phyloP scores from a whole-genome alignment of 2,329 filamentous ascomycete genomes.

The Hymenotorrendiella dingleyae region DNA sequence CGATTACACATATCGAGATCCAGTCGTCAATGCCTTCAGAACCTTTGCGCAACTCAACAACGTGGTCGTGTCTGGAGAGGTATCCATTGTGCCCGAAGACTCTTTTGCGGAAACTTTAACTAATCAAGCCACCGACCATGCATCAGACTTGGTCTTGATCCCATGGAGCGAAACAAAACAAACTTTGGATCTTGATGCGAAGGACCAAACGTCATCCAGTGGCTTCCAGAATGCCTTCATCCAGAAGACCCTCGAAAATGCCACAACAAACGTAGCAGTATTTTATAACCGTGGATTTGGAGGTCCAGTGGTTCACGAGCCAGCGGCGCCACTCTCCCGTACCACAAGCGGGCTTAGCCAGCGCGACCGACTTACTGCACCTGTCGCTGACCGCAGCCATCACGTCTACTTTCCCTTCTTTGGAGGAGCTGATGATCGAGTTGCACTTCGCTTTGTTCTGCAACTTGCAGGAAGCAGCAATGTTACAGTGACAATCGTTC shows the following conservation, averaged over 20 bases:
- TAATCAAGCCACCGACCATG: slow-evolving; percentile 62
- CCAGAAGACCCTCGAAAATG: slow-evolving; percentile 55
- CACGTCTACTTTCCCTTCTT: slow-evolving; percentile 86
- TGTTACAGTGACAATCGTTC: slow-evolving; percentile 71
- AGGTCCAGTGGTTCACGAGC: slow-evolving; percentile 38
- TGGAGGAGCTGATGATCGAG: slow-evolving; percentile 74
- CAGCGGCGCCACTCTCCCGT: slow-evolving; percentile 35
- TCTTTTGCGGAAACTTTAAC: slow-evolving; percentile 75
- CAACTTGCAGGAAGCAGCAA: slow-evolving; percentile 76
- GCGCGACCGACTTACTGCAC: slow-evolving; percentile 49
- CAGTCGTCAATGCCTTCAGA: slow-evolving; percentile 85
- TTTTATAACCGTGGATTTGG: slow-evolving; percentile 71
- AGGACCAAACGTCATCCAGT: slow-evolving; percentile 51
- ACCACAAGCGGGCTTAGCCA: slow-evolving; percentile 51
- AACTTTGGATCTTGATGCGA: slow-evolving; percentile 52
- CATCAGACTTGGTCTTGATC: slow-evolving; percentile 70
- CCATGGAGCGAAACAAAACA: slow-evolving; percentile 83
- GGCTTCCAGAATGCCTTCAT: slow-evolving; percentile 69
- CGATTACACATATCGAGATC: slow-evolving; percentile 67
- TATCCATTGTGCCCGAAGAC: slow-evolving; percentile 71
- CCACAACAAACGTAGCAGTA: slow-evolving; percentile 65
- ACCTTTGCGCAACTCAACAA: slow-evolving; percentile 82
- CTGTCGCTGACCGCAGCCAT: slow-evolving; percentile 63
- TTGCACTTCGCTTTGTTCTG: slow-evolving; percentile 73
- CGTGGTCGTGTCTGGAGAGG: slow-evolving; percentile 73